phyloP scores from a whole-genome alignment of 805 yeast species.

The Starmerella bombicola region DNA sequence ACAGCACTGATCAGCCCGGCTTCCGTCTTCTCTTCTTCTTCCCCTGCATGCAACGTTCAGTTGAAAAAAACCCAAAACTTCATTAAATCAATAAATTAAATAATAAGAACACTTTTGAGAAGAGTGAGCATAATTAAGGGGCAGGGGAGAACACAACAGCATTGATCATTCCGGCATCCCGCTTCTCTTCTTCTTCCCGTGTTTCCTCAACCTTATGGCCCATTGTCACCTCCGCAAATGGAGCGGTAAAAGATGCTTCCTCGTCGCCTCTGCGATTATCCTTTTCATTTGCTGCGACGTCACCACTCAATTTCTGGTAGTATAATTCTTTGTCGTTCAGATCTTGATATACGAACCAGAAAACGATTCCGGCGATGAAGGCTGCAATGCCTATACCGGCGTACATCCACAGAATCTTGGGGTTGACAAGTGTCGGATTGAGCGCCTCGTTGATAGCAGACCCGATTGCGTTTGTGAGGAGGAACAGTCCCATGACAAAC shows the following conservation, averaged over 20 bases:
- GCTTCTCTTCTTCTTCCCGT: not conserved
- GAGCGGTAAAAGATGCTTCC: not conserved
- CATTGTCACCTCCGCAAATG: not conserved
- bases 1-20: not conserved
- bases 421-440: slow-evolving; percentile 53
- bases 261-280: not conserved
- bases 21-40: not conserved
- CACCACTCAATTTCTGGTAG: slow-evolving; percentile 7
- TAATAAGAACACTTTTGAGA: too few species aligned
- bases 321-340: slow-evolving; percentile 15
- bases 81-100: too few species aligned
- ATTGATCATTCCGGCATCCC: not conserved
- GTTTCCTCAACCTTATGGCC: not conserved
- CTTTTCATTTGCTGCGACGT: slow-evolving; percentile 4
- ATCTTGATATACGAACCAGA: slow-evolving; percentile 44
- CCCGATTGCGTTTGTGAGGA: slow-evolving; percentile 64
- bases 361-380: slow-evolving; percentile 44
- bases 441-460: slow-evolving; percentile 65
- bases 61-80: too few species aligned
- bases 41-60: too few species aligned
- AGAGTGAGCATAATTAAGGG: too few species aligned
- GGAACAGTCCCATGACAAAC: slow-evolving; percentile 47
- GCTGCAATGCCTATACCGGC: slow-evolving; percentile 50
- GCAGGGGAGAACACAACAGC: not conserved
- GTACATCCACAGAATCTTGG: slow-evolving; percentile 59